These are phyloP conservation scores for Mycena sanguinolenta DNA, from an alignment of 768 basidiomycete genomes.

Conservation along the genomic window DNA sequence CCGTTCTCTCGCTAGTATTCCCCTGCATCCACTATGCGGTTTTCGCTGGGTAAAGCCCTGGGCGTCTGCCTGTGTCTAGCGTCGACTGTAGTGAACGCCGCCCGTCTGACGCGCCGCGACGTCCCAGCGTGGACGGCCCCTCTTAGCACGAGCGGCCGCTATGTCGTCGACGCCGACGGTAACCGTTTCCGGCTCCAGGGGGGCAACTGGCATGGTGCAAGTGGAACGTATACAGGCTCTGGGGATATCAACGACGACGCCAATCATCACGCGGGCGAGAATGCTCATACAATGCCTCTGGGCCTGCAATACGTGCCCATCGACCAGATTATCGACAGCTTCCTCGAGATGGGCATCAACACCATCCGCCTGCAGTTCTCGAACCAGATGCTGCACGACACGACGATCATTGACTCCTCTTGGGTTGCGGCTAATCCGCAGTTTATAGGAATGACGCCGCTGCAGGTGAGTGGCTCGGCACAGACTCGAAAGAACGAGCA, in stretches of 20 bases:
- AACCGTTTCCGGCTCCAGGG: conserved; percentile 29
- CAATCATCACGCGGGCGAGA: conserved; percentile 29
- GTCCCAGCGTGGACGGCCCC: conserved; percentile 19
- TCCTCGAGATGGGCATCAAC: conserved; percentile 31
- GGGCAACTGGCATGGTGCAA: conserved; percentile 32
- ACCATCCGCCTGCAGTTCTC: conserved; percentile 35
- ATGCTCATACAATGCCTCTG: conserved; percentile 36
- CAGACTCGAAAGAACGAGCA: no score
- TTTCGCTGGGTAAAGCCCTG: not conserved
- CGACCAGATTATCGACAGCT: conserved; percentile 35
- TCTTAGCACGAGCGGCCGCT: conserved; percentile 33
- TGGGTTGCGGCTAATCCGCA: conserved; percentile 38
- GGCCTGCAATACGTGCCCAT: conserved; percentile 38
- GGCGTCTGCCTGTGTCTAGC: conserved; percentile 3
- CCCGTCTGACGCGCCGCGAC: conserved; percentile 8
- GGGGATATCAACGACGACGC: conserved; percentile 33
- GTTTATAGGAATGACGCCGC: conserved; percentile 30
- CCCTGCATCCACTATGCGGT: not conserved
- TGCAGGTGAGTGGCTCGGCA: no score
- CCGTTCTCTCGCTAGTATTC: no score
- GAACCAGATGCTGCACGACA: conserved; percentile 35
- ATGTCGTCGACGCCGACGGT: conserved; percentile 28
- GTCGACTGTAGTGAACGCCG: not conserved
- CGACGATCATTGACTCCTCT: conserved; percentile 10
- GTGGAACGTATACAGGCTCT: conserved; percentile 28